phyloP scores from a whole-genome alignment of 768 basidiomycete species.

The Omphalotus guepiniiformis region DNA sequence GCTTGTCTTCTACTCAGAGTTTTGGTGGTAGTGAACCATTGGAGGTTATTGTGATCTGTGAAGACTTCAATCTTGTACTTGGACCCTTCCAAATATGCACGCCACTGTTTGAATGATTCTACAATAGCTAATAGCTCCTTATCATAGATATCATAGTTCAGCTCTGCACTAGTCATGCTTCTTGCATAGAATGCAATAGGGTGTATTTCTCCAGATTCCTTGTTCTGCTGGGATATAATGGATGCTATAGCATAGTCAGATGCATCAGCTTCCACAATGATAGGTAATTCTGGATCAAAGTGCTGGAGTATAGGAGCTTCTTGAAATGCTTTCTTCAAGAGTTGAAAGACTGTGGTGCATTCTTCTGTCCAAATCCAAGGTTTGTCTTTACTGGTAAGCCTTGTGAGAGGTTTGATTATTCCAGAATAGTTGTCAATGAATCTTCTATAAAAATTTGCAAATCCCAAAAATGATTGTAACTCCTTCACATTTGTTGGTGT shows the following conservation, averaged over 20 bases:
- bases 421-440: slow-evolving; percentile 31
- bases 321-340: slow-evolving; percentile 13
- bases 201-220: slow-evolving; percentile 11
- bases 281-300: slow-evolving; percentile 3
- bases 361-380: not conserved
- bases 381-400: not conserved
- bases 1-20: slow-evolving; percentile 7
- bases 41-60: not conserved
- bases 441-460: slow-evolving; percentile 32
- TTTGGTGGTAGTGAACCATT: not conserved
- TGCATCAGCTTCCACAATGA: slow-evolving; percentile 13
- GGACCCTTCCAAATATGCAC: not conserved
- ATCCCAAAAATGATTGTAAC: slow-evolving; percentile 38
- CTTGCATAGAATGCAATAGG: slow-evolving; percentile 22
- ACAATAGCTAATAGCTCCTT: slow-evolving; percentile 34
- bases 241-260: slow-evolving; percentile 15
- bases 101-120: not conserved
- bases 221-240: slow-evolving; percentile 7
- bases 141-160: slow-evolving; percentile 30
- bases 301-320: slow-evolving; percentile 12
- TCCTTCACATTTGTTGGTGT: slow-evolving; percentile 25
- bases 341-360: slow-evolving; percentile 8
- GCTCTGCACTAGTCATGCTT: slow-evolving; percentile 16
- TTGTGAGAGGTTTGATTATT: slow-evolving; percentile 11
- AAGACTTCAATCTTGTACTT: not conserved